Conservation (phyloP, 2,329 filamentous ascomycete species). For the Penicillium sp. region DNA sequence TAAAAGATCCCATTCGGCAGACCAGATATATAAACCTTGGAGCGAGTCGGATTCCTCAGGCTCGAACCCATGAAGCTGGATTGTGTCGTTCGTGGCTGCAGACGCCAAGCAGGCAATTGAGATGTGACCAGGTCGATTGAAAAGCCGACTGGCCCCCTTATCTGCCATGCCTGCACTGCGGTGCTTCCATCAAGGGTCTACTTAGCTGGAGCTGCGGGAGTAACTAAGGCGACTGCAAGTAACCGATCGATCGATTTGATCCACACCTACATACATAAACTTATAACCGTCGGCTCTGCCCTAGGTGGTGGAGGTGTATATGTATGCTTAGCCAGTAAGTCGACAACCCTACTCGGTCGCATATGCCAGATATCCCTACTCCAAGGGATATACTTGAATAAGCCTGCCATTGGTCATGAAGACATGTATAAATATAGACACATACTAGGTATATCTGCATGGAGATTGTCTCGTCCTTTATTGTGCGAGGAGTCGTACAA, state of each 20-base stretch:
- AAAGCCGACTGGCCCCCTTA: neutral
- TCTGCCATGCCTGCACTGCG: neutral
- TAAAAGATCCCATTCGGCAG: neutral
- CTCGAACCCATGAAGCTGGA: neutral
- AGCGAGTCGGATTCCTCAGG: neutral
- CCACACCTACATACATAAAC: neutral
- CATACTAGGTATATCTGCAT: neutral
- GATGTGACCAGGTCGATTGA: neutral
- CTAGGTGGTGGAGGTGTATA: neutral
- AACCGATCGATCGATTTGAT: neutral
- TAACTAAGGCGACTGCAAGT: neutral
- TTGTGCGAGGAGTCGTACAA: neutral
- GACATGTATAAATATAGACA: neutral
- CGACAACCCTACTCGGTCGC: neutral
- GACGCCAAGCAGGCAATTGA: neutral
- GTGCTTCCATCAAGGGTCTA: neutral
- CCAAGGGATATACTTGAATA: too few species aligned
- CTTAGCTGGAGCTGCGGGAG: neutral
- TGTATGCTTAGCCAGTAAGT: neutral
- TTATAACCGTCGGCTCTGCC: neutral
- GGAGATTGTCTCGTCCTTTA: neutral
- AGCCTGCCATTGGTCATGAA: neutral
- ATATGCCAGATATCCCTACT: neutral
- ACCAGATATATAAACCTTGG: neutral
- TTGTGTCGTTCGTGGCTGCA: constrained; percentile 4